Conservation (phyloP, 345 rosid species). For the Combretum micranthum region DNA sequence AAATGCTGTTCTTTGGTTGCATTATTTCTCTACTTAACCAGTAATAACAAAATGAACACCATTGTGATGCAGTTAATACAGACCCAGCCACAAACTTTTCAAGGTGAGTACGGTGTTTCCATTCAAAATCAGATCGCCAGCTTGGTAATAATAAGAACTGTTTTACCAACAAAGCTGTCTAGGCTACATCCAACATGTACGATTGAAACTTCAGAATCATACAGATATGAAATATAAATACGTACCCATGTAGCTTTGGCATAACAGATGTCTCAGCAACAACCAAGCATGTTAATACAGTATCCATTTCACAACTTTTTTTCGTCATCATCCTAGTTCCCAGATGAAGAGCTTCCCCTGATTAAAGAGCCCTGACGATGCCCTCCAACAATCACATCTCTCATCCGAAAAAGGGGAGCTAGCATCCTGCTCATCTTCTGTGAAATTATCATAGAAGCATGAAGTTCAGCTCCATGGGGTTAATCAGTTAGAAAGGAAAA, state of each 20-base stretch:
- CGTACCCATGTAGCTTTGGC: background rate
- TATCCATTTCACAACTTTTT: background rate
- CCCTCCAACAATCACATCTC: constrained; percentile 74
- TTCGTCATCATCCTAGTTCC: constrained; percentile 15
- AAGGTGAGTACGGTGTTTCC: no score
- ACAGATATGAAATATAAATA: no score
- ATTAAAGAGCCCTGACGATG: constrained; percentile 56
- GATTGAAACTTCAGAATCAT: no score
- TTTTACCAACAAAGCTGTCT: no score
- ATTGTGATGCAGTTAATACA: no score
- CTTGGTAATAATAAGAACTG: no score
- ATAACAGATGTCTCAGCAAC: background rate
- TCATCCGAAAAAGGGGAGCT: constrained; percentile 70
- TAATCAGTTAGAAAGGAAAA: background rate
- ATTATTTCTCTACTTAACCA: no score
- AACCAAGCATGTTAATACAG: background rate
- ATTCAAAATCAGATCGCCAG: no score
- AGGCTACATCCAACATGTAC: no score
- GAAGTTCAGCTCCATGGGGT: background rate
- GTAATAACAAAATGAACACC: no score
- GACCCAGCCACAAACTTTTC: no score
- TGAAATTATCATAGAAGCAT: background rate
- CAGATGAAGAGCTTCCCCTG: constrained; percentile 42
- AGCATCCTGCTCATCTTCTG: constrained; percentile 65
- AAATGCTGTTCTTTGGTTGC: no score